Evolutionary conservation across 2,329 filamentous ascomycete species (phyloP), one percentile per base, ranked within the genome.

Genomic region (Lasiodiplodia citricola): DNA sequence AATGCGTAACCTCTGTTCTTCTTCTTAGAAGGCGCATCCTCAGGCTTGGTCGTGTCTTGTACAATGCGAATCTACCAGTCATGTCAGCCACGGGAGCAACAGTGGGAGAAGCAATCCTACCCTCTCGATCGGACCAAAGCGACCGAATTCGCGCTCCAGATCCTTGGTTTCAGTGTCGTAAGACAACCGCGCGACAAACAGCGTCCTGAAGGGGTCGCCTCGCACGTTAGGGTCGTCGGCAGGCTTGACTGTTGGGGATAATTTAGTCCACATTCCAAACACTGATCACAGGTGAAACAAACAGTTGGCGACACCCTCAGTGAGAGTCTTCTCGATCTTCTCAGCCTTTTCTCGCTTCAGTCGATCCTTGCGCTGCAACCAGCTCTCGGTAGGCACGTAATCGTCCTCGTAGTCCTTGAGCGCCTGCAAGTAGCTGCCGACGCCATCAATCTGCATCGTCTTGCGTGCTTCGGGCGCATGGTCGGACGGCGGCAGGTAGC

Each of bases 1-100:
- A 99, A 99, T 70, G 93, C 96, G 81, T 99, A 99, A 71, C 96
- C 96, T 76, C 91, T 87, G 77, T 96, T 92, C 82, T 94, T 93
- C 76, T 82, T 83, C 73, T 82, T 82, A 8, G 71, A 66, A 14
- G 78, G 74, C 52, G 92, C 68, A 86, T 88, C 80, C 87, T 91
- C 77, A 87, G 87, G 73, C 87, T 89, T 87, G 74, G 92, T 89
- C 4, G 89, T 90, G 78, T 97, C 91, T 75, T 89, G 89, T 73
- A 97, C 88, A 74, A 97, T 93, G 71, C 95, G 93, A 76, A 97
- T 97, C 92, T 96, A 73, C 41, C 41, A 16, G 11, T 13, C 69
- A 65, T 50, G 66, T 72, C 68, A 70, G 65, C 18, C 13, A 50
- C 35, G 16, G 7, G 51, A 18, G 31, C 23, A 23, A 38, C 0